Base-by-base conservation (phyloP, 2,329 filamentous ascomycete species). In the Sarocladiaceae sp. region DNA sequence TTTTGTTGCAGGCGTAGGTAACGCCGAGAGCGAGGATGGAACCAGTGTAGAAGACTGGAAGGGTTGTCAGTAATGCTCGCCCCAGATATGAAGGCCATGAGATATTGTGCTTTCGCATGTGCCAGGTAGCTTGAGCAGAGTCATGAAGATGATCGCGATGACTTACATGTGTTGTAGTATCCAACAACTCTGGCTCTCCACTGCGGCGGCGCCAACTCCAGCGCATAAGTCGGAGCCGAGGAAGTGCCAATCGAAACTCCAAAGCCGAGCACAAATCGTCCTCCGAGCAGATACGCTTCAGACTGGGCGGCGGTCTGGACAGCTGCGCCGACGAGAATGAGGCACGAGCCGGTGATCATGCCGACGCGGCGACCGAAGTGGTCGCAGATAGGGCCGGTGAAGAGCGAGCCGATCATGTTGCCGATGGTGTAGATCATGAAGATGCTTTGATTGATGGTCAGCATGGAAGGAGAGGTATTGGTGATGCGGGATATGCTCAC, bases 201-300 rank as follows among this genome's bases (percentile, higher is more conserved):
- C 43, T 66, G 59, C 0, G 74, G 74, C 50, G 77, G 74, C 0
- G 74, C 69, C 54, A 78, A 64, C 53, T 78, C 74, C 9, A 65
- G 56, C 5, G 66, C 64, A 39, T 67, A 68, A 1, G 60, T 64
- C 2, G 65, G 65, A 4, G 64, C 65, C 4, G 63, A 59, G 1
- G 64, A 63, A 1, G 61, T 64, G 18, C 61, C 62, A 43, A 67
- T 66, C 11, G 63, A 61, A 5, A 68, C 64, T 13, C 67, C 67
- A 44, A 80, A 78, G 15, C 76, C 76, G 1, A 80, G 69, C 3
- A 79, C 57, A 50, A 80, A 78, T 19, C 74, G 69, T 3, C 73
- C 74, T 6, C 67, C 65, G 31, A 70, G 61, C n/a, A 70, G 67
- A 37, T 67, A 65, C 12, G 55, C 55, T 33, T 65, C 60, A 24